Percentiles rank a stretch among this genome's conserved stretches.
These are phyloP conservation scores for Fusarium solani-melongenae DNA, from an alignment of 2,329 filamentous ascomycete genomes.

Conservation along the genomic window DNA sequence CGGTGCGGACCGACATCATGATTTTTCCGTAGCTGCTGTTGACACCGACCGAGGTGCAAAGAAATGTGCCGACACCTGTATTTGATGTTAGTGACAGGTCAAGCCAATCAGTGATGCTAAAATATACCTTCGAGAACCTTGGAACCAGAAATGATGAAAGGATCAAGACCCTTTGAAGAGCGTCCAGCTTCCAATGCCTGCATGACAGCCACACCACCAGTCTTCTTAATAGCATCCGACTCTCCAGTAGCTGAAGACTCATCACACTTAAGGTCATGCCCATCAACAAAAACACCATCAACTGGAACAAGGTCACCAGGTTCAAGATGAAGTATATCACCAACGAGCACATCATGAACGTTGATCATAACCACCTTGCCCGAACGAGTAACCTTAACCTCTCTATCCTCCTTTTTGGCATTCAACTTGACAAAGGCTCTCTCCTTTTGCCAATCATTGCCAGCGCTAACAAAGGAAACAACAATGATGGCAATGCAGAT, in stretches of 20 bases:
- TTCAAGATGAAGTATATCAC: conserved; percentile 65
- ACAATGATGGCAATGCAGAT: not conserved
- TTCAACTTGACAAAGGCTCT: not conserved
- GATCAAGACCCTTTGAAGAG: not conserved
- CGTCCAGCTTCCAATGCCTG: not conserved
- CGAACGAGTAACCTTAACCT: conserved; percentile 73
- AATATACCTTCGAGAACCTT: not conserved
- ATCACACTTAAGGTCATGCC: not conserved
- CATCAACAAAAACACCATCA: not conserved
- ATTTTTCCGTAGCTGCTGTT: conserved; percentile 64
- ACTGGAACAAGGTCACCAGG: conserved; percentile 46
- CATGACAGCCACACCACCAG: not conserved
- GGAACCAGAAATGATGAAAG: not conserved
- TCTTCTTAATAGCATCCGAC: not conserved
- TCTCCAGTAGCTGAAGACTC: not conserved
- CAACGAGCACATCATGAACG: conserved; percentile 73
- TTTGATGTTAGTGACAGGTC: conserved; percentile 15
- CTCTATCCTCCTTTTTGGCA: conserved; percentile 56
- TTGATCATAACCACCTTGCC: conserved; percentile 71
- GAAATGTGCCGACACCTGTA: conserved; percentile 65
- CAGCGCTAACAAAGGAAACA: not conserved
- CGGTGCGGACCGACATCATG: conserved; percentile 63
- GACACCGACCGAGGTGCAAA: conserved; percentile 63
- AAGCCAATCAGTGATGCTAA: too few species aligned
- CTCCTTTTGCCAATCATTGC: not conserved